phyloP scores from a whole-genome alignment of 352 stramenopile genomes.

The Phytopythium kandeliae region DNA sequence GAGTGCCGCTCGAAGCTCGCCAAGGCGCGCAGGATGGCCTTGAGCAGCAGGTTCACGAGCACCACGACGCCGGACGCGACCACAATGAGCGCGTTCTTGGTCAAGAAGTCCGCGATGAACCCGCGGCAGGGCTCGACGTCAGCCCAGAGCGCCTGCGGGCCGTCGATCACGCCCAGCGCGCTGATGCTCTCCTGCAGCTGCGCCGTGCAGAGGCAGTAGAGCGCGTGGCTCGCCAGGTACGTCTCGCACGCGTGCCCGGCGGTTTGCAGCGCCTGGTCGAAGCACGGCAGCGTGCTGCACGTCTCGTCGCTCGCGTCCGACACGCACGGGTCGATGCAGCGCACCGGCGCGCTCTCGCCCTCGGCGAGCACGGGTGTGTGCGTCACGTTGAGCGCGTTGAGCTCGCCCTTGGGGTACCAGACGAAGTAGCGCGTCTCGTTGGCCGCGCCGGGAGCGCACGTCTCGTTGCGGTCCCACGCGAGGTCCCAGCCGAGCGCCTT shows the following conservation, averaged over 20 bases:
- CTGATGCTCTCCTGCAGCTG: slow-evolving; percentile 41
- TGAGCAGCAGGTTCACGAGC: slow-evolving; percentile 72
- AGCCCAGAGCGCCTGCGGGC: slow-evolving; percentile 47
- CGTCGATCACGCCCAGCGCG: slow-evolving; percentile 40
- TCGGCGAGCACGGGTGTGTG: slow-evolving; percentile 5
- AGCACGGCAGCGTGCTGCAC: slow-evolving; percentile 68
- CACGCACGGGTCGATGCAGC: slow-evolving; percentile 57
- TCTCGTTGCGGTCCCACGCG: slow-evolving; percentile 47
- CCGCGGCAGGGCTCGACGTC: slow-evolving; percentile 43
- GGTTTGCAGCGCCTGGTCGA: slow-evolving; percentile 27
- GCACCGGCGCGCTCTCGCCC: slow-evolving; percentile 12
- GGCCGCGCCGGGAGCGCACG: slow-evolving; percentile 18
- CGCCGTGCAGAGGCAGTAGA: slow-evolving; percentile 70
- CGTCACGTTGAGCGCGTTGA: slow-evolving; percentile 30
- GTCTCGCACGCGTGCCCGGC: slow-evolving; percentile 43
- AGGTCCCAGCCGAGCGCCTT: not conserved
- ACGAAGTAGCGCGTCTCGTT: slow-evolving; percentile 43
- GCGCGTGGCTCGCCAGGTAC: slow-evolving; percentile 52
- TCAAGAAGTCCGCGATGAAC: slow-evolving; percentile 66
- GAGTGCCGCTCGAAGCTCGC: slow-evolving; percentile 67
- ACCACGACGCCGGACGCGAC: slow-evolving; percentile 61
- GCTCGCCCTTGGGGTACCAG: slow-evolving; percentile 56
- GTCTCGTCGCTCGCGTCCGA: slow-evolving; percentile 38
- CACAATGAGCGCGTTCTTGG: slow-evolving; percentile 64
- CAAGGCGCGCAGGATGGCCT: slow-evolving; percentile 60